Evolutionary conservation across 2,329 filamentous ascomycete genomes (phyloP), one percentile per base, ranked within the genome.

Genomic region (Colletotrichum liaoningense): DNA sequence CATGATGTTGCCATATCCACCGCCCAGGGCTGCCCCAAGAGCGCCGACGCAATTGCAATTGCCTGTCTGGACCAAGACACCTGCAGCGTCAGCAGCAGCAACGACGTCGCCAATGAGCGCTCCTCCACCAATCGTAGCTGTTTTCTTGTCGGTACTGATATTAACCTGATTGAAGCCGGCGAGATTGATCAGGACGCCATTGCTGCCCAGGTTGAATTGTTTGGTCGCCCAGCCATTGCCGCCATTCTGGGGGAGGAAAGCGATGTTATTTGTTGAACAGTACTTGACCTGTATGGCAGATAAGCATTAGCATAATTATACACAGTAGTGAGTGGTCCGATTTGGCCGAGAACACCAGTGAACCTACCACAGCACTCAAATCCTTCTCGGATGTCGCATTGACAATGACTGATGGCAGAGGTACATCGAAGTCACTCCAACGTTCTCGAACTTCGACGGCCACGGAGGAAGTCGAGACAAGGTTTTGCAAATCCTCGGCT

Each of bases 1-100:
- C 54, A 72, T 67, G 73, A 59, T 75, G 14, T 69, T 74, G 24
- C 75, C 75, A 52, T 70, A 68, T 16, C 75, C 75, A 7, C 76
- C 75, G 38, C 76, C 76, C 6, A 77, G 74, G 4, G 63, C 68
- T 24, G 74, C 77, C 2, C 76, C 75, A 24, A 78, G 72, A 12
- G 73, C 63, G 57, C 76, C 77, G 12, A 80, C 78, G 46, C 78
- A 79, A 60, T 79, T 79, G 64, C 79, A 80, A 42, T 77, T 79
- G 26, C 78, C 76, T 8, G 75, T 78, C 26, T 66, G 70, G 11
- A 74, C 54, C 24, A 74, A 38, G 0, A 72, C 64, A 5, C 73
- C 74, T 3, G 69, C 73, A 16, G 67, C 14, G 26, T 73, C 49
- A 2, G 70, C 70, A 14, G 66, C 67, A 9, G 57, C 16, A n/a